Percentiles rank a stretch among this genome's conserved stretches.
Evolutionary conservation across 2,329 filamentous ascomycete species (phyloP).

Genomic region (Aureobasidium sp.): DNA sequence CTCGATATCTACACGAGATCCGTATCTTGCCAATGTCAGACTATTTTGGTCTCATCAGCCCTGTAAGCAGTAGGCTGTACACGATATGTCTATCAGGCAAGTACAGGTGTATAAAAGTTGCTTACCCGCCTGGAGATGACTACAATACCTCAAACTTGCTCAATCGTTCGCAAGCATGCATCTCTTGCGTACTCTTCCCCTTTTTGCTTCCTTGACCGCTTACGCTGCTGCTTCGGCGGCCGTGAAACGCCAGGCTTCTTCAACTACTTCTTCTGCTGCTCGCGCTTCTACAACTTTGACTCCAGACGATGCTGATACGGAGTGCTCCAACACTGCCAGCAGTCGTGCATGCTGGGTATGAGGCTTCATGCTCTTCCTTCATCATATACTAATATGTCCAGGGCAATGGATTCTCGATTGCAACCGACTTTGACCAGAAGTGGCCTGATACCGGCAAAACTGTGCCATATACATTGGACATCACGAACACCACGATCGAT

Average conservation of each 20-base stretch:
- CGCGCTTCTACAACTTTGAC: not conserved
- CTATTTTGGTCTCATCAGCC: not conserved
- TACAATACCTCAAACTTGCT: constrained; percentile 6
- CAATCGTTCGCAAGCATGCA: not conserved
- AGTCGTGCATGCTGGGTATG: constrained; percentile 4
- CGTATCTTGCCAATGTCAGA: not conserved
- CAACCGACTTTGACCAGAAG: constrained; percentile 27
- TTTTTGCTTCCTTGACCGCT: not conserved
- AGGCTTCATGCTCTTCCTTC: no score
- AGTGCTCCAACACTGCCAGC: not conserved
- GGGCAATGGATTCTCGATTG: constrained; percentile 21
- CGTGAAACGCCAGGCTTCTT: not conserved
- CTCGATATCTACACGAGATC: not conserved
- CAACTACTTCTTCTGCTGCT: not conserved
- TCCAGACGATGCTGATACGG: not conserved
- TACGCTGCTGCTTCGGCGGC: not conserved
- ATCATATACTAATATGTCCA: constrained; percentile 18
- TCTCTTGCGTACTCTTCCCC: not conserved
- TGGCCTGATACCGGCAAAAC: constrained; percentile 25
- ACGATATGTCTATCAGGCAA: not conserved
- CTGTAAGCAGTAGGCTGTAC: not conserved
- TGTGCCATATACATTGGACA: constrained; percentile 33
- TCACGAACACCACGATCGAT: constrained; percentile 35
- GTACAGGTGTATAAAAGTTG: not conserved
- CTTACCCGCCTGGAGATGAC: not conserved